These are phyloP conservation scores for Phylloporus scabripes DNA, from an alignment of 768 basidiomycete genomes.

Conservation along the genomic window DNA sequence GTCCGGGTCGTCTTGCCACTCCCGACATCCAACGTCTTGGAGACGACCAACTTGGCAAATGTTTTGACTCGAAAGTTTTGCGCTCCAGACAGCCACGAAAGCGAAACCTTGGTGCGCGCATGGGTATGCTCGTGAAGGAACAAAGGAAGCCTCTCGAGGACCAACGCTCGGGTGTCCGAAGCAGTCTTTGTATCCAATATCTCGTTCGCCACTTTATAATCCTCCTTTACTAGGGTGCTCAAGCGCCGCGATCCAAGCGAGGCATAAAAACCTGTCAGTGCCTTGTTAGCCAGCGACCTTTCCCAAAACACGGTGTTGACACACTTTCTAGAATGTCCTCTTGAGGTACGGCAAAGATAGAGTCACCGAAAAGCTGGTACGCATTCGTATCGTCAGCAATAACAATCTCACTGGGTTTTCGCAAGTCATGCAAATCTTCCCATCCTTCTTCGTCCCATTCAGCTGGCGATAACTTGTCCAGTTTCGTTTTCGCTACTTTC, in stretches of 20 bases:
- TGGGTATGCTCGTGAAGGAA: constrained; percentile 89
- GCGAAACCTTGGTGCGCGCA: constrained; percentile 53
- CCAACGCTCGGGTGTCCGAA: constrained; percentile 49
- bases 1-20: constrained; percentile 43
- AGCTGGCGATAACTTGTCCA: constrained; percentile 16
- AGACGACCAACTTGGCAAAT: constrained; percentile 59
- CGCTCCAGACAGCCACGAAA: constrained; percentile 58
- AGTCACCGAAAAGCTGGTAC: constrained; percentile 72
- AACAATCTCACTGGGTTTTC: constrained; percentile 62
- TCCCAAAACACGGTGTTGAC: not conserved
- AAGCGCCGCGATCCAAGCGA: constrained; percentile 71
- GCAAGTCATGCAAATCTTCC: constrained; percentile 68
- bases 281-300: not conserved
- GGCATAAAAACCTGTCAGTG: constrained; percentile 59
- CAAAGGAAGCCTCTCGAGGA: constrained; percentile 80
- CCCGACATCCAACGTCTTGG: constrained; percentile 55
- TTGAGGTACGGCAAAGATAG: constrained; percentile 75
- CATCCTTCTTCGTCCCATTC: constrained; percentile 64
- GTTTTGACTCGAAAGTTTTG: constrained; percentile 66
- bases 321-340: constrained; percentile 87
- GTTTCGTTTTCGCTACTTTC: constrained; percentile 23
- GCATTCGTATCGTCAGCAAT: constrained; percentile 84
- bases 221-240: constrained; percentile 69
- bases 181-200: constrained; percentile 44
- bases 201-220: constrained; percentile 59